phyloP scores from a whole-genome alignment of 352 stramenopile species.

The Phytophthora agathidicida region DNA sequence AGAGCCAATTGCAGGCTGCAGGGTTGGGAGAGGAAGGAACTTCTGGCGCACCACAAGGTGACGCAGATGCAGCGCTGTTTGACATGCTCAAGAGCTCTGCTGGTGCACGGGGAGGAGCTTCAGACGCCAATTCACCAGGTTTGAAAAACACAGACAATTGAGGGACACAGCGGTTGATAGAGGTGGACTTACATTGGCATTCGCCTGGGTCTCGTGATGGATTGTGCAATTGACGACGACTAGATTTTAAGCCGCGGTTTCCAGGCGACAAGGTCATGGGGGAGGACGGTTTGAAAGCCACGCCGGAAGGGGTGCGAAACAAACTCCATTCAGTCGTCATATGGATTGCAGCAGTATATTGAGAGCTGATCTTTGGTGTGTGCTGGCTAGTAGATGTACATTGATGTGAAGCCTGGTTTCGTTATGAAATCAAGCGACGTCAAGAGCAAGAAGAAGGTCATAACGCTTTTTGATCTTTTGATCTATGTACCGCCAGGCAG shows the following conservation, averaged over 20 bases:
- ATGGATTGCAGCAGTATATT: not conserved
- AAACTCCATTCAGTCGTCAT: not conserved
- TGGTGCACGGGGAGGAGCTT: conserved; percentile 5
- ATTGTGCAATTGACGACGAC: not conserved
- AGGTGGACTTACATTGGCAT: not conserved
- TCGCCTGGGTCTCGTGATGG: not conserved
- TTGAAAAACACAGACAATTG: not conserved
- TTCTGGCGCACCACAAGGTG: conserved; percentile 13
- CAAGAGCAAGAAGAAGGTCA: conserved; percentile 69
- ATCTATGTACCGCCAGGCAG: conserved; percentile 18
- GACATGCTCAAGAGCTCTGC: conserved; percentile 55
- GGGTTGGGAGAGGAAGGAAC: conserved; percentile 1
- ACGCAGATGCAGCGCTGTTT: conserved; percentile 47
- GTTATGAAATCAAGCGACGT: conserved; percentile 79
- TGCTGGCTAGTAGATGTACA: conserved; percentile 51
- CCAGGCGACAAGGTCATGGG: conserved; percentile 81
- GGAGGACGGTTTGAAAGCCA: conserved; percentile 50
- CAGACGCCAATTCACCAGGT: conserved; percentile 22
- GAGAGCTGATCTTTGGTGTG: not conserved
- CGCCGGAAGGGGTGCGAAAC: conserved; percentile 61
- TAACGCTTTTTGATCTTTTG: conserved; percentile 22
- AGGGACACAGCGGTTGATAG: not conserved
- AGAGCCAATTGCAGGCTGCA: conserved; percentile 54
- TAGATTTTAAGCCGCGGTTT: conserved; percentile 68
- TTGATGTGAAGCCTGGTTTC: conserved; percentile 79